Percentiles rank a stretch among this genome's conserved stretches.
Evolutionary conservation across 2,329 filamentous ascomycete species (phyloP).

Genomic region (Sphaerulina vaccinii): DNA sequence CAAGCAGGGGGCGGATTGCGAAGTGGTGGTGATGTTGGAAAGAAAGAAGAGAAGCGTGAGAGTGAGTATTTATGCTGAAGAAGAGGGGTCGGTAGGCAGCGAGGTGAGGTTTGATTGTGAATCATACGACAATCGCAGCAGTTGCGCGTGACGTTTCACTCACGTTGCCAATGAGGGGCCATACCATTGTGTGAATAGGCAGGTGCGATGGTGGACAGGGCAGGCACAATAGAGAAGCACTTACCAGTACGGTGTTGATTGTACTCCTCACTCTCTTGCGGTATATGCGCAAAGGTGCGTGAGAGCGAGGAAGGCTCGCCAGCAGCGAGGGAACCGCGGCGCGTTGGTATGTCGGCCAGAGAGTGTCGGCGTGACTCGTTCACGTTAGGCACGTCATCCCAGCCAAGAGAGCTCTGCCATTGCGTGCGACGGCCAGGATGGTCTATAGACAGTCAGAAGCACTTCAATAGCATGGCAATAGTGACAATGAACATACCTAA

Average conservation of each 20-base stretch:
- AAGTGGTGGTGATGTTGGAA: conserved; percentile 1
- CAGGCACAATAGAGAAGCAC: conserved; percentile 1
- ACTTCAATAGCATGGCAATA: neutral
- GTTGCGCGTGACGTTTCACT: neutral
- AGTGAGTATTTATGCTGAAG: neutral
- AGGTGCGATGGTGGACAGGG: neutral
- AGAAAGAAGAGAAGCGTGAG: neutral
- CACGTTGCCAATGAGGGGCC: conserved; percentile 5
- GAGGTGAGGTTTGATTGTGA: neutral
- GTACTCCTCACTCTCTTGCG: conserved; percentile 22
- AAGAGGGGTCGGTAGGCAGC: neutral
- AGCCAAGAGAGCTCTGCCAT: conserved; percentile 71
- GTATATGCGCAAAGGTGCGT: conserved; percentile 23
- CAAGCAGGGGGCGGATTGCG: neutral
- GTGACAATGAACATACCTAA: conserved; percentile 28
- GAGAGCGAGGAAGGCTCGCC: conserved; percentile 26
- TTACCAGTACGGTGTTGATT: conserved; percentile 18
- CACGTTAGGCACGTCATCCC: conserved; percentile 60
- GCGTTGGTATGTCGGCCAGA: conserved; percentile 55
- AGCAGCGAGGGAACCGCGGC: conserved; percentile 38
- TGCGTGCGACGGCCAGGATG: conserved; percentile 40
- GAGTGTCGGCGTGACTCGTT: conserved; percentile 78
- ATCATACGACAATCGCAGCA: neutral
- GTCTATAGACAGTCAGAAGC: conserved; percentile 25
- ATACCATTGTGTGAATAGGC: conserved; percentile 12